Evolutionary conservation across 768 basidiomycete species (phyloP), one percentile per base, ranked within the genome.

Genomic region (Auricularia sp.): DNA sequence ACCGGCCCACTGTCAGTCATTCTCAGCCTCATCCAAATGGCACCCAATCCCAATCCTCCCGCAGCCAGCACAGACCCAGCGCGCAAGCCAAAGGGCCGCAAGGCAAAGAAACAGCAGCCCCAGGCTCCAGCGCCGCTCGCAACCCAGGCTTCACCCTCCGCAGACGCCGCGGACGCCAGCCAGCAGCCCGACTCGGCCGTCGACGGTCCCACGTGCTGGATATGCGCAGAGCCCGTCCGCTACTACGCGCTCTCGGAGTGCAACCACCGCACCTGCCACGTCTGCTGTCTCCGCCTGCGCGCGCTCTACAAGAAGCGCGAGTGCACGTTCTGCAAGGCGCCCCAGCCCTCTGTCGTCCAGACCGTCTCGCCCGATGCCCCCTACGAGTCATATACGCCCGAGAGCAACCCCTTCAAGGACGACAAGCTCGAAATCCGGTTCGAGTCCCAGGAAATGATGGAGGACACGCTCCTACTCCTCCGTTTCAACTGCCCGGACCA

Each of bases 261-360:
- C 77, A 92, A 93, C 73, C 96, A 99, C 72, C 80, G 91, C 62
- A 98, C 93, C 3, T 98, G 96, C 79, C 94, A 97, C 75, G 87
- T 95, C 66, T 99, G 96, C 71, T 87, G 91, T 0, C 76, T 98
- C 62, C 84, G 96, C 6, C 75, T 98, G 35, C 78, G 96, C 45
- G 93, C 93, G 3, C 77, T 98, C 59, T 99, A 97, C 80, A 98
- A 98, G 80, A 95, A 91, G 74, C 79, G 77, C 51, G 91, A 94
- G 14, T 98, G 96, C 72, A 92, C 96, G 0, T 97, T 97, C 74
- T 99, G 96, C 82, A 98, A 98, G 84, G 93, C 89, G 63, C 83
- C 86, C 3, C 90, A 92, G 78, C 77, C 79, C 1, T 80, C 81
- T 1, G 80, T 92, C n/a, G 83, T 94, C 64, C 91, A 92, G 72